Percentiles rank a stretch among this genome's conserved stretches.
Evolutionary conservation across 176 grass and related monocot species (phyloP).

Genomic region (Cenchrus fungigraminus): DNA sequence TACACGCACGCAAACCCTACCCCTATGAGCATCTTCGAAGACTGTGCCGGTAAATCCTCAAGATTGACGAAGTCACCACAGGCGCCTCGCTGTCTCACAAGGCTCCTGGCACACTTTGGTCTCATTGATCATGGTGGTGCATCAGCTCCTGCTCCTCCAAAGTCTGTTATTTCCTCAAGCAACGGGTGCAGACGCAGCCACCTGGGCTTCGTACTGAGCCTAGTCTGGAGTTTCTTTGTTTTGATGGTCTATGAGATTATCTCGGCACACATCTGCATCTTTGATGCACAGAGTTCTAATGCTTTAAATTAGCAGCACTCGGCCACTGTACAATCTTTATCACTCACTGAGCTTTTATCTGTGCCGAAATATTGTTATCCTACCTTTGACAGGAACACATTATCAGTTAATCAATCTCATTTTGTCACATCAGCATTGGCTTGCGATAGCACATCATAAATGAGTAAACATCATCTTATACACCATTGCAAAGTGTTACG

Average conservation of each 20-base stretch:
- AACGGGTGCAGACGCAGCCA: background rate
- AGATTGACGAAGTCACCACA: too few species aligned
- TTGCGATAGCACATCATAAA: background rate
- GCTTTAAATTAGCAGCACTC: background rate
- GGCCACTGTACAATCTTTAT: background rate
- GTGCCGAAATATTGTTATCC: background rate
- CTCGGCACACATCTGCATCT: background rate
- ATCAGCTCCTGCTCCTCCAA: slow-evolving; percentile 29
- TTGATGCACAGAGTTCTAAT: background rate
- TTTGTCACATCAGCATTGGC: background rate
- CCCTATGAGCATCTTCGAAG: too few species aligned
- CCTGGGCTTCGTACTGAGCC: slow-evolving; percentile 63
- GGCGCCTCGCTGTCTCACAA: slow-evolving; percentile 5
- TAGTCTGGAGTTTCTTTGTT: background rate
- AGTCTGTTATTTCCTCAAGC: slow-evolving; percentile 14
- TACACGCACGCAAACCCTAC: too few species aligned
- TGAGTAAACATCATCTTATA: background rate
- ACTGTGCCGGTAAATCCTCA: too few species aligned
- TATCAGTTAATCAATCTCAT: background rate
- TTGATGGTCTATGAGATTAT: background rate
- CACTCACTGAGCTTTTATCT: background rate
- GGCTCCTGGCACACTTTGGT: slow-evolving; percentile 56
- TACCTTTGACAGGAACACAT: background rate
- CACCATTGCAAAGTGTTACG: slow-evolving; percentile 18
- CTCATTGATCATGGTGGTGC: slow-evolving; percentile 46